These are phyloP conservation scores for Stellera chamaejasme DNA, from an alignment of 345 rosid genomes.

Conservation along the genomic window DNA sequence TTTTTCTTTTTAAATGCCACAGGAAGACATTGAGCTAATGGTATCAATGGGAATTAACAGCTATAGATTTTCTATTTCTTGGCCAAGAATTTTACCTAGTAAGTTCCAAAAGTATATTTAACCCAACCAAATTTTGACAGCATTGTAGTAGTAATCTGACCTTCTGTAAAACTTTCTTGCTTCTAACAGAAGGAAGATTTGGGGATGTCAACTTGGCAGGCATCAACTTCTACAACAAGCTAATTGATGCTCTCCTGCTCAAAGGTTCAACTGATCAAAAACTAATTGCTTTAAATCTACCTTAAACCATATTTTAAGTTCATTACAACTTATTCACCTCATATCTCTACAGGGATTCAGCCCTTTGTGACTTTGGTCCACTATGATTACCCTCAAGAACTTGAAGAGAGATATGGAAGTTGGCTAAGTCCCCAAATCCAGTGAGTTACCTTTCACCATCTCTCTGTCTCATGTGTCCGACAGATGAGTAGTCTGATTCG, in stretches of 20 bases:
- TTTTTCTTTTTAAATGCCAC: background rate
- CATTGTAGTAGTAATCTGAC: background rate
- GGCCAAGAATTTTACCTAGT: slow-evolving; percentile 83
- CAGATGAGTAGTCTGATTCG: background rate
- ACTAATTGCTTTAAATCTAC: too few species aligned
- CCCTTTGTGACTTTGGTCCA: slow-evolving; percentile 69
- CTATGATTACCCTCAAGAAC: slow-evolving; percentile 55
- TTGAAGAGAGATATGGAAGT: slow-evolving; percentile 47
- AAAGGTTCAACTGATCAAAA: slow-evolving; percentile 22
- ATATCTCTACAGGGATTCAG: slow-evolving; percentile 31
- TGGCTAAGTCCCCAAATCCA: slow-evolving; percentile 59
- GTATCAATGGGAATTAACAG: slow-evolving; percentile 18
- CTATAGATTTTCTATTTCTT: slow-evolving; percentile 74
- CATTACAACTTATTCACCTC: background rate
- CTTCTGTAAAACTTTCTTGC: background rate
- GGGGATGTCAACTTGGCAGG: slow-evolving; percentile 51
- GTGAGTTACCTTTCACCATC: slow-evolving; percentile 15
- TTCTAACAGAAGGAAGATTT: slow-evolving; percentile 51
- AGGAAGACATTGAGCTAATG: slow-evolving; percentile 27
- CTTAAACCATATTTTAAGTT: background rate
- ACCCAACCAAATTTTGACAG: background rate
- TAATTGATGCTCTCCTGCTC: slow-evolving; percentile 44
- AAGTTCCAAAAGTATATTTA: slow-evolving; percentile 16
- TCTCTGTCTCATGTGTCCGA: background rate
- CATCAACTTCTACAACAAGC: slow-evolving; percentile 41